phyloP scores from a whole-genome alignment of 345 rosid species.

The Carallia brachiata region DNA sequence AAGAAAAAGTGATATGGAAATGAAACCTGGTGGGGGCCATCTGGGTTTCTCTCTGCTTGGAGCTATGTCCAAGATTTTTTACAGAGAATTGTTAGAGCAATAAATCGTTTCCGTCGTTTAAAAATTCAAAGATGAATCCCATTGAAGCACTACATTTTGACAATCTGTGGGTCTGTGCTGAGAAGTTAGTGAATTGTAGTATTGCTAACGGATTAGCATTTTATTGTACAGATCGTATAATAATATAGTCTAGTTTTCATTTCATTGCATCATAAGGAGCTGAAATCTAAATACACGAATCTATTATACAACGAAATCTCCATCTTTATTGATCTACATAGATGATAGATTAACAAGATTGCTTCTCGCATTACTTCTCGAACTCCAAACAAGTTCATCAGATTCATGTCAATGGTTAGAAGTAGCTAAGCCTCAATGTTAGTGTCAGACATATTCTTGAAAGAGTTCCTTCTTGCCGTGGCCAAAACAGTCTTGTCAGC shows the following conservation, averaged over 20 bases:
- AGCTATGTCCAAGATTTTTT: constrained; percentile 24
- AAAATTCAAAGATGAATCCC: no score
- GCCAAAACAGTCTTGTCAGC: constrained; percentile 93
- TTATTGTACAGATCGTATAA: no score
- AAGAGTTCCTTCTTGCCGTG: constrained; percentile 74
- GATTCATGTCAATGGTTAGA: not conserved
- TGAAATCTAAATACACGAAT: no score
- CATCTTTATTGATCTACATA: constrained; percentile 22
- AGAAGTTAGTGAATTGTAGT: no score
- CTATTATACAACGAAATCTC: not conserved
- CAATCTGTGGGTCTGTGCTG: no score
- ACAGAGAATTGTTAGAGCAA: no score
- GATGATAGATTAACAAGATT: constrained; percentile 13
- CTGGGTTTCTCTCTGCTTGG: constrained; percentile 70
- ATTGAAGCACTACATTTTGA: no score
- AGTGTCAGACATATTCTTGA: constrained; percentile 30
- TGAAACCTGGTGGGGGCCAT: constrained; percentile 65
- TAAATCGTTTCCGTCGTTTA: no score
- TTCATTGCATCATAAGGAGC: no score
- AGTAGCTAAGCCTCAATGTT: constrained; percentile 26
- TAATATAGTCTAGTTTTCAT: no score
- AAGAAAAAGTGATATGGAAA: constrained; percentile 31
- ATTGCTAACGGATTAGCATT: no score
- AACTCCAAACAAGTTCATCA: constrained; percentile 4
- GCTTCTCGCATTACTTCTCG: not conserved